A percentile compares a stretch with the other conserved stretches of the same genome.
phyloP scores from a whole-genome alignment of 148 eudicot species.

The Fallopia convolvulus region DNA sequence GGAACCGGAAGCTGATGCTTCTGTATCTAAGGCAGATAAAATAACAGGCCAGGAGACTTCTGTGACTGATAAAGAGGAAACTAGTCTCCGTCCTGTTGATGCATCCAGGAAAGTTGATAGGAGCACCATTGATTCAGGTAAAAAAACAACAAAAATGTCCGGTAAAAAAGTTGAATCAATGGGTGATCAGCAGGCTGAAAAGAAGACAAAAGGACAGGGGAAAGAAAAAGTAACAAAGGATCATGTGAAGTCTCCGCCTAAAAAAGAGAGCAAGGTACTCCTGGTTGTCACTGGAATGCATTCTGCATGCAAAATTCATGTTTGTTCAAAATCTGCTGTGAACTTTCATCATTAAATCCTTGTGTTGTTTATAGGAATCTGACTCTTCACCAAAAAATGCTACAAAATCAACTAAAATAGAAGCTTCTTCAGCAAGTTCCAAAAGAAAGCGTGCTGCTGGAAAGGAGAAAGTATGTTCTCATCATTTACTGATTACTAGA shows the following conservation, averaged over 20 bases:
- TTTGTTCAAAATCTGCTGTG: neutral
- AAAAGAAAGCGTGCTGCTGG: conserved; percentile 56
- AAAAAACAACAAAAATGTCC: conserved; percentile 21
- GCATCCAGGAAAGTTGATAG: conserved; percentile 31
- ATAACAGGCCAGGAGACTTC: conserved; percentile 30
- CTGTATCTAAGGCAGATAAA: conserved; percentile 24
- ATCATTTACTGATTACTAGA: neutral
- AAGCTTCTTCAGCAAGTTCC: conserved; percentile 35
- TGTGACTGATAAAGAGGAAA: conserved; percentile 26
- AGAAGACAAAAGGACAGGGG: conserved; percentile 23
- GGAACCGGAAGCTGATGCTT: conserved; percentile 33
- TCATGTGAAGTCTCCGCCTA: conserved; percentile 16
- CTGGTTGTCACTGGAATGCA: neutral
- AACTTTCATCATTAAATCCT: neutral
- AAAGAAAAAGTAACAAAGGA: conserved; percentile 24
- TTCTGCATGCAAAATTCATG: neutral
- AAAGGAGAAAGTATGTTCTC: conserved; percentile 37
- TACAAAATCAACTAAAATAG: conserved; percentile 41
- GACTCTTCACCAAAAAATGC: conserved; percentile 34
- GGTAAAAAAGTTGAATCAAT: conserved; percentile 32
- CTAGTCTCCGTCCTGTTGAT: conserved; percentile 19
- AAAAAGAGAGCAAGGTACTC: conserved; percentile 37
- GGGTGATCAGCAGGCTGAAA: conserved; percentile 23
- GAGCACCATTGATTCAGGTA: conserved; percentile 32
- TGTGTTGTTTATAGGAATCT: conserved; percentile 29